Evolutionary conservation across 2,329 filamentous ascomycete genomes (phyloP).

Genomic region (Aspergillus pseudoviridinutans): DNA sequence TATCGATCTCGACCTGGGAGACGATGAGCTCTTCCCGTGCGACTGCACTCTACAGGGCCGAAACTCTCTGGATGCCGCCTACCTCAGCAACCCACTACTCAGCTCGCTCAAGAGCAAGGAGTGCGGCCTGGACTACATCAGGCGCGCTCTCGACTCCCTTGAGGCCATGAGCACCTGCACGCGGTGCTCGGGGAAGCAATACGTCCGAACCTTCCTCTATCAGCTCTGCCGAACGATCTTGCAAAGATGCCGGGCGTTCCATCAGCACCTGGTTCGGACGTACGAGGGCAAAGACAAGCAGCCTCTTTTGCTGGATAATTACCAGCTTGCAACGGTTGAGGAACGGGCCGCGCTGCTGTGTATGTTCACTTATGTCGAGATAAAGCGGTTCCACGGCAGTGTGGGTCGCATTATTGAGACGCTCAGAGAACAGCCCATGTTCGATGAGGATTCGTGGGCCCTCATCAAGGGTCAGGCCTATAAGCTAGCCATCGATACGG

Average conservation of each 20-base stretch:
- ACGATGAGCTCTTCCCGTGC: background rate
- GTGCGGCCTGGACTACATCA: constrained; percentile 1
- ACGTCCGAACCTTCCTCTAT: background rate
- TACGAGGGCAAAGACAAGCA: background rate
- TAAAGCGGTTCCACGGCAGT: constrained; percentile 1
- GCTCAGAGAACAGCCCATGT: background rate
- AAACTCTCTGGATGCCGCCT: background rate
- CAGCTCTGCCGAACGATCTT: constrained; percentile 2
- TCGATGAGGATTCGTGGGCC: constrained; percentile 7
- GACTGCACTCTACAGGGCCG: background rate
- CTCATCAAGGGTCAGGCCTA: background rate
- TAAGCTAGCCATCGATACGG: constrained; percentile 1
- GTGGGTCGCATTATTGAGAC: background rate
- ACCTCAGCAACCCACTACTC: background rate
- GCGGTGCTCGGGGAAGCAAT: background rate
- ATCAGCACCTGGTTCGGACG: background rate
- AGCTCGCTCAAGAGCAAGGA: constrained; percentile 2
- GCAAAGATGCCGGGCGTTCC: constrained; percentile 2
- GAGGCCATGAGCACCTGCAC: constrained; percentile 8
- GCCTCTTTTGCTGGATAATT: background rate
- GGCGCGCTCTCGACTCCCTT: background rate
- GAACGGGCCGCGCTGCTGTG: background rate
- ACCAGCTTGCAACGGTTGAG: background rate
- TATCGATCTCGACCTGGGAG: background rate
- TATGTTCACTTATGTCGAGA: background rate